Evolutionary conservation across 75 land plant genomes (phyloP).

Genomic region (Selaginella moellendorffii): DNA sequence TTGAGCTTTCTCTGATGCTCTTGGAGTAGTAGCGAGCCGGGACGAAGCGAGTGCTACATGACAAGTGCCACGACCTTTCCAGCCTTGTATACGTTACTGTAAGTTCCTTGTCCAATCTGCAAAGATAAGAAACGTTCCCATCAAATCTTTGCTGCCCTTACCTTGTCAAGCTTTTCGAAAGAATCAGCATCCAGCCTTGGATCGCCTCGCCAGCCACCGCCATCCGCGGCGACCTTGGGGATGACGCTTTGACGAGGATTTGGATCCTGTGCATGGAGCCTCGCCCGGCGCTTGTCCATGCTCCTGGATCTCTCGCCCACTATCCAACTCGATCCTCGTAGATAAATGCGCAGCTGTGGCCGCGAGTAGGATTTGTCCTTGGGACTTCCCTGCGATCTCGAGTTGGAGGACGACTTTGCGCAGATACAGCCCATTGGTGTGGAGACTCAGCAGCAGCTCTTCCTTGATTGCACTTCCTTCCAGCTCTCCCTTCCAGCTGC

Average conservation of each 20-base stretch:
- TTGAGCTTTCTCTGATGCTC: neutral
- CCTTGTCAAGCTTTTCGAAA: conserved; percentile 77
- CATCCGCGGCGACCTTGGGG: conserved; percentile 2
- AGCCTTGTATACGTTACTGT: conserved; percentile 76
- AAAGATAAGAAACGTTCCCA: too few species aligned
- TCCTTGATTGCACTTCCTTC: neutral
- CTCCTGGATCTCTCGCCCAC: too few species aligned
- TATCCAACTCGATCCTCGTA: neutral
- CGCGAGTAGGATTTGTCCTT: conserved; percentile 1
- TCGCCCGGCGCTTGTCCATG: neutral
- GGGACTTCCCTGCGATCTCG: conserved; percentile 2
- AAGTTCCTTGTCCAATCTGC: conserved; percentile 97
- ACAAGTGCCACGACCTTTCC: conserved; percentile 53
- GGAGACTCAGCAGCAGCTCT: conserved; percentile 1
- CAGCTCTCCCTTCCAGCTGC: too few species aligned
- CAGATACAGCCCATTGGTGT: neutral
- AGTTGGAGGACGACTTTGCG: conserved; percentile 1
- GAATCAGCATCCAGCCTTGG: conserved; percentile 84
- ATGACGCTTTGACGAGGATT: neutral
- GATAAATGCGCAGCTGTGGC: conserved; percentile 1
- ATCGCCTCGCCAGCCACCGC: conserved; percentile 79
- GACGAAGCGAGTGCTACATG: neutral
- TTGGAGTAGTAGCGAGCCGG: conserved; percentile 2
- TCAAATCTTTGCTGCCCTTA: conserved; percentile 13
- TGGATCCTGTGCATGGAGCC: conserved; percentile 6